Evolutionary conservation across 345 rosid genomes (phyloP), one percentile per base, ranked within the genome.

Genomic region (Draba incana): DNA sequence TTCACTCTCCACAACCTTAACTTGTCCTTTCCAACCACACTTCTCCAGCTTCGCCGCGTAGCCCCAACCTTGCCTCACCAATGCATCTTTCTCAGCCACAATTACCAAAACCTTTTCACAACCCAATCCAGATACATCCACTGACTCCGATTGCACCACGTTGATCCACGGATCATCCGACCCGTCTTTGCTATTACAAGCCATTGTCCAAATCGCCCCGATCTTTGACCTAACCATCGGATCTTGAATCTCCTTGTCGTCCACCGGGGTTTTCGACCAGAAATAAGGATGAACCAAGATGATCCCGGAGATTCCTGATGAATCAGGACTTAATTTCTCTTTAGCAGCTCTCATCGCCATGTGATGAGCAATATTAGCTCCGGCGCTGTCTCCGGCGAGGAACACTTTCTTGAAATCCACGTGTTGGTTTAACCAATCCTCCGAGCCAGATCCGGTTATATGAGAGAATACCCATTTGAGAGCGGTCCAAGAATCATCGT

Each of bases 341-440:
- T 23, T 35, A 2, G 84, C 84, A 0, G 83, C 84, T 57, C 60
- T 77, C 54, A 78, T 38, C 14, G 82, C 83, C 74, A 81, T 75
- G 25, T 82, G 75, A 52, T 86, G 88, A 16, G 78, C 77, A 13
- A 84, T 80, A 70, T 75, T 89, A 6, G 85, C 95, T 4, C 95
- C 95, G 3, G 90, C 90, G 14, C 92, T 88, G 69, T 86, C 95
- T 3, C 97, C 92, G 1, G 66, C 70, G 24, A 84, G 66, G 60
- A 83, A 76, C 44, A 85, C 86, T 46, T 44, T 78, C 41, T 66
- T 39, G 13, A 84, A 74, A 55, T 88, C 92, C 0, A 74, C 88
- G 6, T 82, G 63, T 23, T 72, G 43, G 74, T 84, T 85, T 8
- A 88, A 51, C 87, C 81, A 83, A 2, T 75, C 57, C 43, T 88